Evolutionary conservation across 2,329 filamentous ascomycete genomes (phyloP).

Genomic region (Penicillium sclerotigenum): DNA sequence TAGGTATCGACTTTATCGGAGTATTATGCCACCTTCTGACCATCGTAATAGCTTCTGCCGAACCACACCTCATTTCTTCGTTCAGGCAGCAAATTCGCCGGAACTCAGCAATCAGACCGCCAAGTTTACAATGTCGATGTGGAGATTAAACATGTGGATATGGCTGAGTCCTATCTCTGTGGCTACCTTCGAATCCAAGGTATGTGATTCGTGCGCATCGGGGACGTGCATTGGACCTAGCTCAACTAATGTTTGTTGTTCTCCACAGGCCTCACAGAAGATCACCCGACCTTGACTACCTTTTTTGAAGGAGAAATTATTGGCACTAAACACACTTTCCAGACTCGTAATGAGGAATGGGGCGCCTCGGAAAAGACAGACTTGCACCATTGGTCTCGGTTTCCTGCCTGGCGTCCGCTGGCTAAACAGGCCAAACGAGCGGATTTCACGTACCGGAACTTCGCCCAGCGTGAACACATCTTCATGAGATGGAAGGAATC

Average conservation of each 20-base stretch:
- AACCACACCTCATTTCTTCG: slow-evolving; percentile 80
- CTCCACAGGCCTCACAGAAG: slow-evolving; percentile 75
- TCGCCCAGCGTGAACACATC: slow-evolving; percentile 77
- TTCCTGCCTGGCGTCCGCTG: slow-evolving; percentile 79
- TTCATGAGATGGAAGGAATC: slow-evolving; percentile 99
- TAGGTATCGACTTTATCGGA: slow-evolving; percentile 37
- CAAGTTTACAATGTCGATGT: slow-evolving; percentile 95
- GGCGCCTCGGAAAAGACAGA: slow-evolving; percentile 90
- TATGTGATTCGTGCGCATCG: slow-evolving; percentile 35
- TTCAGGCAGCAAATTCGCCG: slow-evolving; percentile 81
- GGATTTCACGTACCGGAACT: slow-evolving; percentile 63
- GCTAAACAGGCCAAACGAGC: slow-evolving; percentile 59
- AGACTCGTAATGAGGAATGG: slow-evolving; percentile 85
- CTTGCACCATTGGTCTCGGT: slow-evolving; percentile 87
- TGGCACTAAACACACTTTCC: slow-evolving; percentile 89
- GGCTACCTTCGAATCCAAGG: slow-evolving; percentile 96
- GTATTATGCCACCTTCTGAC: slow-evolving; percentile 15
- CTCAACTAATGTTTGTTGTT: slow-evolving; percentile 9
- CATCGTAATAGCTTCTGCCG: slow-evolving; percentile 61
- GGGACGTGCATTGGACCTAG: background rate
- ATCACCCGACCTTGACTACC: slow-evolving; percentile 95
- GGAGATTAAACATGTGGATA: slow-evolving; percentile 93
- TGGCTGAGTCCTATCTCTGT: slow-evolving; percentile 89
- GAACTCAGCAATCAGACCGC: slow-evolving; percentile 88
- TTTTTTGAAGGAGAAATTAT: slow-evolving; percentile 99